Evolutionary conservation across 805 yeast genomes (phyloP).

Genomic region (Lipomyces spencermartinsiae): DNA sequence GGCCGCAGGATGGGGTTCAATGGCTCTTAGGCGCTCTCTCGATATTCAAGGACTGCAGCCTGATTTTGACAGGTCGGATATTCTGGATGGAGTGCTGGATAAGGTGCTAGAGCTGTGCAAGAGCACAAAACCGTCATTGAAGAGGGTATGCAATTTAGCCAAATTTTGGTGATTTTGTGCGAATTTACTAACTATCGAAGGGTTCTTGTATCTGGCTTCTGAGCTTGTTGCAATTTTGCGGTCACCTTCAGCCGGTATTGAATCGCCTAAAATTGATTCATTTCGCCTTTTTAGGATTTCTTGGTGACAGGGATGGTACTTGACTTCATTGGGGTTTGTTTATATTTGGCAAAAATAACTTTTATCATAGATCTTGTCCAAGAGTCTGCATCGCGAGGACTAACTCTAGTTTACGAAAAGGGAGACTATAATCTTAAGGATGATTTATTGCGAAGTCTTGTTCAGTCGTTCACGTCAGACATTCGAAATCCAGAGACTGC

Average conservation of each 20-base stretch:
- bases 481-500: constrained; percentile 45
- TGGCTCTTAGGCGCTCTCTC: constrained; percentile 55
- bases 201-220: constrained; percentile 85
- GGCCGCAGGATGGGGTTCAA: constrained; percentile 78
- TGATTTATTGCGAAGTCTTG: constrained; percentile 70
- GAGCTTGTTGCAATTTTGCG: constrained; percentile 77
- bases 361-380: constrained; percentile 63
- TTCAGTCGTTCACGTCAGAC: constrained; percentile 79
- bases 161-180: neutral
- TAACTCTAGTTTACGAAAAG: constrained; percentile 78
- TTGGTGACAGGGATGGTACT: constrained; percentile 74
- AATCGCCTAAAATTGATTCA: constrained; percentile 67
- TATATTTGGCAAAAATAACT: neutral
- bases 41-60: constrained; percentile 53
- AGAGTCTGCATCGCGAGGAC: constrained; percentile 89
- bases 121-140: constrained; percentile 72
- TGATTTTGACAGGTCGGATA: constrained; percentile 32
- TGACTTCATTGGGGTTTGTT: neutral
- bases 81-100: constrained; percentile 50
- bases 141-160: constrained; percentile 53
- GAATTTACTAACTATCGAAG: neutral
- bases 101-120: constrained; percentile 59
- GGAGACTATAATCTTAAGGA: constrained; percentile 75
- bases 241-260: constrained; percentile 52
- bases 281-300: constrained; percentile 72